Percentiles rank a stretch among this genome's conserved stretches.
These are phyloP conservation scores for Botryotinia globosa DNA, from an alignment of 2,329 filamentous ascomycete genomes.

Conservation along the genomic window DNA sequence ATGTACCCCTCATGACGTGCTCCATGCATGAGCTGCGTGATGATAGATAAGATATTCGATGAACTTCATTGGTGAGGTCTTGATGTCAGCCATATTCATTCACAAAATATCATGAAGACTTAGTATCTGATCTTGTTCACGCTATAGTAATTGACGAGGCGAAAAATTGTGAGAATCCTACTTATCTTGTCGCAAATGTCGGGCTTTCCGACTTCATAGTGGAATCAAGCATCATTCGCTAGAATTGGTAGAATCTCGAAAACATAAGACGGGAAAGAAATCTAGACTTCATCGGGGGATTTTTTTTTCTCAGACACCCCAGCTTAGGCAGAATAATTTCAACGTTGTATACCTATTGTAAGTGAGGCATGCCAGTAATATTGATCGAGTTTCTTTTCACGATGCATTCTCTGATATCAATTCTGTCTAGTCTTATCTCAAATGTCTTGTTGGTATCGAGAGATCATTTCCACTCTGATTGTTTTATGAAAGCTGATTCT, in stretches of 20 bases:
- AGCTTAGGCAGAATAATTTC: neutral
- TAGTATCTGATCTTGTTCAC: neutral
- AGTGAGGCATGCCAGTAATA: neutral
- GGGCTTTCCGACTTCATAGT: neutral
- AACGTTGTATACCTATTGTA: neutral
- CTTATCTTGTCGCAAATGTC: neutral
- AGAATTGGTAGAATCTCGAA: neutral
- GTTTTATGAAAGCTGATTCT: too few species aligned
- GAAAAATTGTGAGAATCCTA: neutral
- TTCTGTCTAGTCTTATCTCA: too few species aligned
- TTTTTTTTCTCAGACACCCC: rapidly evolving
- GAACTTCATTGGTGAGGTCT: slow-evolving; percentile 4
- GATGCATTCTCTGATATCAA: neutral
- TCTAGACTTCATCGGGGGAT: neutral
- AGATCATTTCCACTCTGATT: neutral
- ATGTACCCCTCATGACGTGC: slow-evolving; percentile 21
- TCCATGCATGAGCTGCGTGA: slow-evolving; percentile 17
- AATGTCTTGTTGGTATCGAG: neutral
- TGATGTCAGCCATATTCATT: neutral
- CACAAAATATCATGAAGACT: neutral
- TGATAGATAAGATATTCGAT: slow-evolving; percentile 18
- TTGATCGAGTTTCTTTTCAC: neutral
- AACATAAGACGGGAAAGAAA: neutral
- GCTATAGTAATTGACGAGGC: neutral
- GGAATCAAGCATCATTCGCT: neutral